Evolutionary conservation across 768 basidiomycete species (phyloP).

Genomic region (Macrolepiota albuminosa): DNA sequence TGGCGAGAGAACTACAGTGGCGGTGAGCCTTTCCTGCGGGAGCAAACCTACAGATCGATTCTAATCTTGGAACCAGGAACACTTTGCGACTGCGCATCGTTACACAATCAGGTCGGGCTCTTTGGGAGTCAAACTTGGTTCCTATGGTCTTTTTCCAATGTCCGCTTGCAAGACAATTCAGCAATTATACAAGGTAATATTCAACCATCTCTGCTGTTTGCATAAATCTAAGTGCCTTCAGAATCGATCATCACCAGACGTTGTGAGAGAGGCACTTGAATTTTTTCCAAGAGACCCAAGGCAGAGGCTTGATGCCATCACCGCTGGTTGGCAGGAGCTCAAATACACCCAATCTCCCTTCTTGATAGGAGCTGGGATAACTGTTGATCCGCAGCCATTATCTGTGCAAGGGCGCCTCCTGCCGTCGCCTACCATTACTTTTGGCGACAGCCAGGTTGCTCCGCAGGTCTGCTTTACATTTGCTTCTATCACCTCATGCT

Average conservation of each 20-base stretch:
- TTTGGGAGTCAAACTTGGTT: constrained; percentile 23
- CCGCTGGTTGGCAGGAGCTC: constrained; percentile 27
- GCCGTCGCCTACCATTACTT: constrained; percentile 27
- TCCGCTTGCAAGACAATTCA: constrained; percentile 20
- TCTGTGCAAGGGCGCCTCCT: constrained; percentile 32
- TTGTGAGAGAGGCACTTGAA: constrained; percentile 24
- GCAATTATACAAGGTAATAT: constrained; percentile 25
- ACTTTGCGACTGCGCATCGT: constrained; percentile 21
- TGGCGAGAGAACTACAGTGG: constrained; percentile 21
- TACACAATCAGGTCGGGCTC: constrained; percentile 17
- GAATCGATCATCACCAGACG: constrained; percentile 26
- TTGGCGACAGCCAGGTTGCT: constrained; percentile 12
- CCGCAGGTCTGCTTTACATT: constrained; percentile 11
- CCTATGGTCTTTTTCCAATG: constrained; percentile 25
- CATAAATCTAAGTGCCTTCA: constrained; percentile 4
- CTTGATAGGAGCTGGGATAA: constrained; percentile 34
- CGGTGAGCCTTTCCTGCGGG: constrained; percentile 13
- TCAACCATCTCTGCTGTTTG: neutral
- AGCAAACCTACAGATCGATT: neutral
- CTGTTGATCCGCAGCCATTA: constrained; percentile 24
- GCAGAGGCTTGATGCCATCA: constrained; percentile 19
- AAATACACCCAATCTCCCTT: constrained; percentile 34
- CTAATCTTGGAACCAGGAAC: constrained; percentile 15
- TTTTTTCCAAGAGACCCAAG: constrained; percentile 23
- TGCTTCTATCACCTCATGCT: neutral